Evolutionary conservation across 352 stramenopile genomes (phyloP).

Genomic region (Phytophthora europaea): DNA sequence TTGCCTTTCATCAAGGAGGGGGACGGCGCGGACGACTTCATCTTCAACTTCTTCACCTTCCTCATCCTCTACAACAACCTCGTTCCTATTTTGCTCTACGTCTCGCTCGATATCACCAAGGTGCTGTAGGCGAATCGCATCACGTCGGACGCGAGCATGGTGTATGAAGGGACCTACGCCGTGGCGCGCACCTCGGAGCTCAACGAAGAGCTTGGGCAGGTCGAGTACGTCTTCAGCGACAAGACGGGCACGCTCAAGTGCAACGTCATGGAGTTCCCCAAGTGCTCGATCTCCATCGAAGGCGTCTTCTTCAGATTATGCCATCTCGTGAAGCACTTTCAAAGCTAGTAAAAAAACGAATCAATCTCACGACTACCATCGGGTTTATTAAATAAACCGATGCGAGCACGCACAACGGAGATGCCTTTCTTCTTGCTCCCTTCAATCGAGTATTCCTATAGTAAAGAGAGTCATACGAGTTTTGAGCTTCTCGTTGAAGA

Average conservation of each 20-base stretch:
- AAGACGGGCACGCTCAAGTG: slow-evolving; percentile 99
- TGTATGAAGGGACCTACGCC: slow-evolving; percentile 74
- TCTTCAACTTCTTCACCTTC: slow-evolving; percentile 92
- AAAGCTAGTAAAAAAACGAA: no score
- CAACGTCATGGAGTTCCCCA: slow-evolving; percentile 98
- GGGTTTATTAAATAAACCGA: no score
- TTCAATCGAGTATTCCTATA: no score
- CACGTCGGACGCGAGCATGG: slow-evolving; percentile 87
- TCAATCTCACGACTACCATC: no score
- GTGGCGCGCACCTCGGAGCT: slow-evolving; percentile 89
- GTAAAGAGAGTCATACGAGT: no score
- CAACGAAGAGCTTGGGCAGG: slow-evolving; percentile 95
- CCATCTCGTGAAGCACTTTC: no score
- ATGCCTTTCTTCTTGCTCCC: no score
- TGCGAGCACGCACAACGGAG: no score
- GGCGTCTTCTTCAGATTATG: no score
- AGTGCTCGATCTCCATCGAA: slow-evolving; percentile 93
- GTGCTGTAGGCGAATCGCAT: slow-evolving; percentile 92
- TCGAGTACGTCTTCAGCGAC: slow-evolving; percentile 99
- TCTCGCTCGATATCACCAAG: slow-evolving; percentile 95
- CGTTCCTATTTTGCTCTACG: slow-evolving; percentile 97
- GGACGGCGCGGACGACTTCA: slow-evolving; percentile 42
- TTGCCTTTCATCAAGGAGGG: slow-evolving; percentile 50
- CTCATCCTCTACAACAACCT: slow-evolving; percentile 96
- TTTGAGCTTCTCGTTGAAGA: no score